Percentiles rank a stretch among this genome's conserved stretches.
phyloP scores from a whole-genome alignment of 257 asterid species.

The Eucommia ulmoides region DNA sequence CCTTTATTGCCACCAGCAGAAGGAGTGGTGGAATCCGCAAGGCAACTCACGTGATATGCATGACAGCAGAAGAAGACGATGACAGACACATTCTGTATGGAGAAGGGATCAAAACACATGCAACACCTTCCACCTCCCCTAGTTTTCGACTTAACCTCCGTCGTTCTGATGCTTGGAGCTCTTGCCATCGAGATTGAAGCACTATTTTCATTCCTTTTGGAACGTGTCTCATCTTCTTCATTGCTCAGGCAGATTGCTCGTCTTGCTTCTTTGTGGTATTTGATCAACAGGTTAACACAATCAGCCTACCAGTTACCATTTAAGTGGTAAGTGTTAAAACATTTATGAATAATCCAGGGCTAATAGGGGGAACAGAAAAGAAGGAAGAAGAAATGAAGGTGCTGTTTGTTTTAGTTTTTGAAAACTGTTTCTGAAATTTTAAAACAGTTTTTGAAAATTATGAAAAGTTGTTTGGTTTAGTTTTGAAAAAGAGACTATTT shows the following conservation, averaged over 20 bases:
- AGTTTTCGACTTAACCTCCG: constrained; percentile 68
- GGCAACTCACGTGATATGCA: constrained; percentile 80
- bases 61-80: constrained; percentile 88
- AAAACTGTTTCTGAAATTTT: too few species aligned
- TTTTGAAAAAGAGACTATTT: too few species aligned
- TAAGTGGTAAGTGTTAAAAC: not conserved
- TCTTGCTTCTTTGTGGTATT: constrained; percentile 87
- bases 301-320: constrained; percentile 49
- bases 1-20: constrained; percentile 33
- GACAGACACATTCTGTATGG: constrained; percentile 54
- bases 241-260: constrained; percentile 69
- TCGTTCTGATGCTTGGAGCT: constrained; percentile 36
- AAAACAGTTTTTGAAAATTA: too few species aligned
- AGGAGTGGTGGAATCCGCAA: constrained; percentile 59
- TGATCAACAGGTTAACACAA: constrained; percentile 73
- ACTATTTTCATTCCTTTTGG: constrained; percentile 32
- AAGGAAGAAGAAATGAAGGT: not conserved
- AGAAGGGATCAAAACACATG: constrained; percentile 87
- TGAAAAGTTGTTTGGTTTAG: too few species aligned
- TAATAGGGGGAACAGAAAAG: not conserved
- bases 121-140: constrained; percentile 86
- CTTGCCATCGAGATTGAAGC: constrained; percentile 26
- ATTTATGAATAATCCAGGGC: not conserved
- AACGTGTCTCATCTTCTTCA: constrained; percentile 54
- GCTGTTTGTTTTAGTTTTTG: too few species aligned